Evolutionary conservation across 2,329 filamentous ascomycete genomes (phyloP).

Genomic region (Monosporascus ibericus): DNA sequence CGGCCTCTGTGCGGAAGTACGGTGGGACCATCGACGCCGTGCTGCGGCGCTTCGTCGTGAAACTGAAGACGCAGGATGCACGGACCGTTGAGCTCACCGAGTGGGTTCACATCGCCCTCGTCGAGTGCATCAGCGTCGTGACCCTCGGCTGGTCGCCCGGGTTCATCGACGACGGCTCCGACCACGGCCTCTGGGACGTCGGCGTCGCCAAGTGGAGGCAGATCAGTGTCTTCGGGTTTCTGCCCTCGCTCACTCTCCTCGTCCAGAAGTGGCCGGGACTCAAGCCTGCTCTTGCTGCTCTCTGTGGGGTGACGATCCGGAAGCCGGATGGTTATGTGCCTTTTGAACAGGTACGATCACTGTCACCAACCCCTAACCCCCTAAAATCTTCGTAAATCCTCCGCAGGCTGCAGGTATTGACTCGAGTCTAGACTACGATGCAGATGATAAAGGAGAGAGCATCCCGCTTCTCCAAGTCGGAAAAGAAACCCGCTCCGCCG

Average conservation of each 20-base stretch:
- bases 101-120: constrained; percentile 4
- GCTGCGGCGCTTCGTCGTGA: constrained; percentile 6
- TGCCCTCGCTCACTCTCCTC: constrained; percentile 2
- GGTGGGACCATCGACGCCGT: constrained; percentile 2
- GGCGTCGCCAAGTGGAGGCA: constrained; percentile 5
- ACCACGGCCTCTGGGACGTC: constrained; percentile 2
- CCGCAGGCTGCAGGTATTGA: not conserved
- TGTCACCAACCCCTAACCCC: not conserved
- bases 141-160: constrained; percentile 8
- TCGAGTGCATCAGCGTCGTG: constrained; percentile 5
- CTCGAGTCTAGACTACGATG: not conserved
- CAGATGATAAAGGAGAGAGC: constrained; percentile 5
- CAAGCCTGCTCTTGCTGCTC: constrained; percentile 1
- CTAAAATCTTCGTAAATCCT: too few relatives aligned
- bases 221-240: constrained; percentile 3
- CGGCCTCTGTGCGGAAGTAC: constrained; percentile 8
- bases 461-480: constrained; percentile 2
- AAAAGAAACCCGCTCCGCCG: not conserved
- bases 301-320: constrained; percentile 4
- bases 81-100: constrained; percentile 3
- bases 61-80: constrained; percentile 4
- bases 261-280: constrained; percentile 6
- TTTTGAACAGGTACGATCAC: constrained; percentile 3
- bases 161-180: constrained; percentile 4
- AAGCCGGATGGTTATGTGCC: constrained; percentile 4